A percentile compares a stretch with the other conserved stretches of the same genome.
These are phyloP conservation scores for Tremella mesenterica DNA, from an alignment of 768 basidiomycete genomes.

Conservation along the genomic window DNA sequence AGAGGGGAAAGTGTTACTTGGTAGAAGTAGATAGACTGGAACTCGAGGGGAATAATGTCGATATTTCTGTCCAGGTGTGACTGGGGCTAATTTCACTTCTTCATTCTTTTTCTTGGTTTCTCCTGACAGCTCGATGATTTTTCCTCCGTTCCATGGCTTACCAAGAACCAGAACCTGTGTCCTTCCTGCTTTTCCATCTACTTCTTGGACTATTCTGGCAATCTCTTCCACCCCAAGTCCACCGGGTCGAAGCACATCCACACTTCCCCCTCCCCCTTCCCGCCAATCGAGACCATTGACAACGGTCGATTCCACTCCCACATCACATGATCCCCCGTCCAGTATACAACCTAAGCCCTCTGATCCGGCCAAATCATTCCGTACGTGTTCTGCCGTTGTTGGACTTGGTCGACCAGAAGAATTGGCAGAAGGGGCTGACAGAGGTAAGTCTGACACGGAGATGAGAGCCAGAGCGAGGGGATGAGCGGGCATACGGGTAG, in stretches of 20 bases:
- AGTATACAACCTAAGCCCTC: constrained; percentile 58
- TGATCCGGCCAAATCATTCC: constrained; percentile 56
- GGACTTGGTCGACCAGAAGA: constrained; percentile 90
- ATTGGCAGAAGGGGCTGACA: constrained; percentile 94
- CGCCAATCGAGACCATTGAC: constrained; percentile 61
- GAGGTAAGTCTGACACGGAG: constrained; percentile 59
- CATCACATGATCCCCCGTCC: constrained; percentile 82
- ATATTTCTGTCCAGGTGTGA: constrained; percentile 99
- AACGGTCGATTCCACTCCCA: constrained; percentile 93
- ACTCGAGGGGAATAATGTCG: constrained; percentile 88
- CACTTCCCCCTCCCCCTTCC: constrained; percentile 47
- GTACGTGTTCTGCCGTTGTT: constrained; percentile 77
- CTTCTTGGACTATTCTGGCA: constrained; percentile 52
- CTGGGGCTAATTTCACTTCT: constrained; percentile 55
- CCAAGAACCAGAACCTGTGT: constrained; percentile 36
- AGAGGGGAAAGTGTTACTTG: constrained; percentile 44
- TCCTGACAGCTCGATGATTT: no score
- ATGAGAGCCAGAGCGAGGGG: constrained; percentile 86
- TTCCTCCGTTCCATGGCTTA: constrained; percentile 22
- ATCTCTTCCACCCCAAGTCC: constrained; percentile 87
- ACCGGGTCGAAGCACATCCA: constrained; percentile 81
- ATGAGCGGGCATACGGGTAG: constrained; percentile 89
- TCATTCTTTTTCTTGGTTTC: background rate
- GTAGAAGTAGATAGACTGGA: constrained; percentile 63
- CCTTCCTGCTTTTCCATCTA: constrained; percentile 42